Evolutionary conservation across 768 basidiomycete genomes (phyloP).

Genomic region (Pleurotus platypus): DNA sequence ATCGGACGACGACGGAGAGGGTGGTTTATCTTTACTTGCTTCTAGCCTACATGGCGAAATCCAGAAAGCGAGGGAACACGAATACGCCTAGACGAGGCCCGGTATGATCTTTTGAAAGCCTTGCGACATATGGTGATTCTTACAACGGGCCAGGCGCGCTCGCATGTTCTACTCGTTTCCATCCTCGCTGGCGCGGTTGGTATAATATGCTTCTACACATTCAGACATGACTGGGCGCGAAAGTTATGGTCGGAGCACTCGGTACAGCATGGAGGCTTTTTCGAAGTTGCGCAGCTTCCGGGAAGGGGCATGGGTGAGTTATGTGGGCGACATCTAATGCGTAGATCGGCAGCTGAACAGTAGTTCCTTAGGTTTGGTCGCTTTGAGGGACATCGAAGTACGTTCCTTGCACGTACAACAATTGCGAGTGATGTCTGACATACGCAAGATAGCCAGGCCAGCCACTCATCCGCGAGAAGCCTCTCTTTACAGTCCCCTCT

Average conservation of each 20-base stretch:
- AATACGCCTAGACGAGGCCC: too few species aligned
- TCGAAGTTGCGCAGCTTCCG: neutral
- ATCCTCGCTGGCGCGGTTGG: neutral
- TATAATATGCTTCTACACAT: neutral
- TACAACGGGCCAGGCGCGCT: neutral
- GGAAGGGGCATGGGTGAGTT: conserved; percentile 14
- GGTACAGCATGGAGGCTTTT: neutral
- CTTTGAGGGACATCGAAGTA: conserved; percentile 6
- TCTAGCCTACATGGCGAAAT: too few species aligned
- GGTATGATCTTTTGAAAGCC: too few species aligned
- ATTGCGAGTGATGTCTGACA: neutral
- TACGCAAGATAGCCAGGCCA: conserved; percentile 48
- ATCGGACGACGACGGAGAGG: too few species aligned
- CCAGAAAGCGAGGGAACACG: too few species aligned
- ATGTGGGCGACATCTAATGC: neutral
- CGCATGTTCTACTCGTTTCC: neutral
- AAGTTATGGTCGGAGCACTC: neutral
- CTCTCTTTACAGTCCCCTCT: conserved; percentile 49
- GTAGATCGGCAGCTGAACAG: conserved; percentile 4
- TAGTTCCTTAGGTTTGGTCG: neutral
- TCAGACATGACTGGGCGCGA: neutral
- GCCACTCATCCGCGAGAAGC: conserved; percentile 49
- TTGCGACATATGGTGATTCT: too few species aligned
- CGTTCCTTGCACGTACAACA: neutral
- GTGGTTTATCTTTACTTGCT: too few species aligned